Base-by-base conservation (phyloP, 768 basidiomycete genomes). In the Lactarius psammicola region DNA sequence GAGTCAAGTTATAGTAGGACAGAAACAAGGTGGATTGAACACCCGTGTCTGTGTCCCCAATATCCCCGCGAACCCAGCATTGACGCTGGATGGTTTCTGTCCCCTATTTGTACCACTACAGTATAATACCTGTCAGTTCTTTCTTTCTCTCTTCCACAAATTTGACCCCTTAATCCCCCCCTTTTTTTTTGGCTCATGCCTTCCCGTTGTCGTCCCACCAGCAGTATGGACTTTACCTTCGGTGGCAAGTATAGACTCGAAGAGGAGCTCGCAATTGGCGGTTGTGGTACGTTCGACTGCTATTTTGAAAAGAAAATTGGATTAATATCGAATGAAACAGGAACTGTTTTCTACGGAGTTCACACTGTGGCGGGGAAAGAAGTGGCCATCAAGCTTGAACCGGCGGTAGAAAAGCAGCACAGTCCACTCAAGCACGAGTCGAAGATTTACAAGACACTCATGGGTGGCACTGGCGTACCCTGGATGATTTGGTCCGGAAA, bases 401-500 rank as follows among this genome's bases (percentile, higher is more conserved):
- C 88, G 26, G 88, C 85, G 20, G 73, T 81, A 30, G 75, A 81
- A 62, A 75, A 71, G 71, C 66, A 67, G 69, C 76, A 81, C 61
- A 88, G 87, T 56, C 91, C 91, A 2, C 82, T 95, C 69, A 87
- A 89, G 75, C 92, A 94, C 72, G 94, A 95, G 74, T 88, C 88
- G 49, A 93, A 91, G 77, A 92, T 95, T 46, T 95, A 95, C 83
- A 94, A 93, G 79, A 87, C 88, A 0, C 84, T 95, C 67, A 90
- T 90, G 82, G 93, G 94, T 51, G 92, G 90, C 56, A 86, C 89
- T 31, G 93, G 93, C 46, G 90, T 95, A 0, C 93, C 93, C 0
- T 94, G 91, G 86, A 90, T 95, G 68, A 87, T 94, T 81, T 94
- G 92, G 87, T 92, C 89, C 5, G 94, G 94, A 34, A 88, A 85